A percentile compares a stretch with the other conserved stretches of the same genome.
Evolutionary conservation across 164 flowering plant species (phyloP).

Genomic region (Brasenia schreberi): DNA sequence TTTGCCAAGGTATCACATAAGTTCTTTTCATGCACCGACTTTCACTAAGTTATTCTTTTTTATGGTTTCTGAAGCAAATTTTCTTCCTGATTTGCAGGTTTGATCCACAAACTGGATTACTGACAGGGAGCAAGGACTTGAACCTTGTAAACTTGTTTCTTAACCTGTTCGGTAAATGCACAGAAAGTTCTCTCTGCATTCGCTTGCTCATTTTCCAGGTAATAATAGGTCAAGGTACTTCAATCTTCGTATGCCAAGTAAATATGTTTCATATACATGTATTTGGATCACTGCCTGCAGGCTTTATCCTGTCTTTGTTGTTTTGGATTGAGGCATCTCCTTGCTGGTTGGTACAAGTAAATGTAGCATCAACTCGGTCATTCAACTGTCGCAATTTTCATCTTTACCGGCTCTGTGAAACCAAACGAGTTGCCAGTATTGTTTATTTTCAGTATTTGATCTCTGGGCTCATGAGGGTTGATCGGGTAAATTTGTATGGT

Average conservation of each 20-base stretch:
- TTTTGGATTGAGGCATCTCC: conserved; percentile 62
- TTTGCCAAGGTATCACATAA: conserved; percentile 51
- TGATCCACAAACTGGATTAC: conserved; percentile 70
- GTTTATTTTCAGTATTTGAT: no score
- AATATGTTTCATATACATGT: background rate
- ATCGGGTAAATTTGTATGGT: no score
- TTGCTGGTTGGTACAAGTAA: conserved; percentile 93
- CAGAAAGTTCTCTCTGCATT: conserved; percentile 77
- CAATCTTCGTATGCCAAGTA: background rate
- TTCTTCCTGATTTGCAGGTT: conserved; percentile 31
- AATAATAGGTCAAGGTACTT: background rate
- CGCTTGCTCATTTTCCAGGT: conserved; percentile 79
- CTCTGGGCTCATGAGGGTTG: no score
- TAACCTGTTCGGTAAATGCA: conserved; percentile 52
- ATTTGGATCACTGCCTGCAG: conserved; percentile 23
- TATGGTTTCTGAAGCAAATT: no score
- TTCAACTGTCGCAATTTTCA: no score
- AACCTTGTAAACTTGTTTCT: conserved; percentile 76
- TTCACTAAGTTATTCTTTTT: no score
- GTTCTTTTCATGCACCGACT: no score
- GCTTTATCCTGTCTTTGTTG: conserved; percentile 66
- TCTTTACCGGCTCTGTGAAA: no score
- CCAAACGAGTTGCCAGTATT: no score
- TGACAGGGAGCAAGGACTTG: conserved; percentile 91
- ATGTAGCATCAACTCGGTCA: conserved; percentile 3